A percentile compares a stretch with the other conserved stretches of the same genome.
These are phyloP conservation scores for Exophiala xenobiotica DNA, from an alignment of 2,329 filamentous ascomycete genomes.

Conservation along the genomic window DNA sequence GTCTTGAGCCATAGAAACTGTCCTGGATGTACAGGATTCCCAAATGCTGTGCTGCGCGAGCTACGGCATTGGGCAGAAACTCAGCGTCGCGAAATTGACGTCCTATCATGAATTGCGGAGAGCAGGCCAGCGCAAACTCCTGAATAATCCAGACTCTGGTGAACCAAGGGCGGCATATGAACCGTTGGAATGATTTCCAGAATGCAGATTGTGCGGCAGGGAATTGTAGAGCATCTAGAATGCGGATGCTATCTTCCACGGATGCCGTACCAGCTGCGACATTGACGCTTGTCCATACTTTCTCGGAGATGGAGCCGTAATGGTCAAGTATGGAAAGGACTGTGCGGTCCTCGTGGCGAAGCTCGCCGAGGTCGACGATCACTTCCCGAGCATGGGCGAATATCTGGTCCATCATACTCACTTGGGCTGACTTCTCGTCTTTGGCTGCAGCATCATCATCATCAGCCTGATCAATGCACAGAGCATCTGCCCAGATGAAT, in stretches of 20 bases:
- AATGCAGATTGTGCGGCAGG: background rate
- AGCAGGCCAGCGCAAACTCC: constrained; percentile 23
- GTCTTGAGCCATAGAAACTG: background rate
- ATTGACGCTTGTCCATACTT: constrained; percentile 1
- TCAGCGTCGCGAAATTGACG: background rate
- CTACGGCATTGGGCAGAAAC: background rate
- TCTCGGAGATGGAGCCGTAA: constrained; percentile 2
- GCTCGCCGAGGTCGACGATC: constrained; percentile 7
- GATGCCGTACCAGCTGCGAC: background rate
- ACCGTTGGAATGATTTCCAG: constrained; percentile 8
- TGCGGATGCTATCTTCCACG: background rate
- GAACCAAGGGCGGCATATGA: constrained; percentile 25
- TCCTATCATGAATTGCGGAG: constrained; percentile 9
- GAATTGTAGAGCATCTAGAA: background rate
- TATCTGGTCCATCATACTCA: constrained; percentile 15
- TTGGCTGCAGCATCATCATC: background rate
- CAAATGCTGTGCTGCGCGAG: constrained; percentile 8
- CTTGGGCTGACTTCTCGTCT: constrained; percentile 7
- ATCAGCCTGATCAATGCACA: constrained; percentile 19
- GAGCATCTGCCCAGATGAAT: constrained; percentile 17
- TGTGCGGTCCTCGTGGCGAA: background rate
- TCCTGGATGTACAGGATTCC: constrained; percentile 2
- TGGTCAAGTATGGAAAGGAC: constrained; percentile 4
- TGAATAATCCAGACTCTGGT: constrained; percentile 28
- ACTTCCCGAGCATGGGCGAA: constrained; percentile 15